These are phyloP conservation scores for Hippophae gyantsensis DNA, from an alignment of 306 rosid species.

Conservation along the genomic window DNA sequence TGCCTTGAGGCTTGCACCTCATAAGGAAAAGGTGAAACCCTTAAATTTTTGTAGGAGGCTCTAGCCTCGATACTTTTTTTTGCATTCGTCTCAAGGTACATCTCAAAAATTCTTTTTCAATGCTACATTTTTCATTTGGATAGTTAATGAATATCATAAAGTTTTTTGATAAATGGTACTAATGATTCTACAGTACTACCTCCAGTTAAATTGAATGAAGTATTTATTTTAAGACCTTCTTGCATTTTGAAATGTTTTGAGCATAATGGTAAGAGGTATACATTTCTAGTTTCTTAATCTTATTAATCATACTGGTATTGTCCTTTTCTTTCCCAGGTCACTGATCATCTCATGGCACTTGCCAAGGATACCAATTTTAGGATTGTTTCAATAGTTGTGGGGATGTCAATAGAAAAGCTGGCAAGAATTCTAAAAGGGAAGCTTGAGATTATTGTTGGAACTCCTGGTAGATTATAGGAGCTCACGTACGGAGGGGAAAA, in stretches of 20 bases:
- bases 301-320: neutral
- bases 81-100: too few relatives aligned
- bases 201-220: too few relatives aligned
- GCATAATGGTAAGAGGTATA: neutral
- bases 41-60: too few relatives aligned
- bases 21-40: too few relatives aligned
- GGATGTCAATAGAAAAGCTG: conserved; percentile 84
- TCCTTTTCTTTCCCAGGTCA: conserved; percentile 41
- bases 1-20: too few relatives aligned
- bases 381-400: conserved; percentile 87
- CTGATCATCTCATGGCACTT: conserved; percentile 76
- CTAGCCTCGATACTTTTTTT: too few relatives aligned
- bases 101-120: too few relatives aligned
- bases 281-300: neutral
- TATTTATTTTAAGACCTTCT: too few relatives aligned
- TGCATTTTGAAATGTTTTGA: neutral
- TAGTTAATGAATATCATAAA: neutral
- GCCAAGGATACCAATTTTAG: conserved; percentile 49
- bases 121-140: neutral
- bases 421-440: conserved; percentile 64
- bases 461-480: conserved; percentile 98
- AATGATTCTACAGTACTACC: neutral
- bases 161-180: neutral
- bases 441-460: conserved; percentile 89
- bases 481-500: conserved; percentile 78